These are phyloP conservation scores for Dactylellina cionopaga DNA, from an alignment of 2,329 filamentous ascomycete genomes.

Conservation along the genomic window DNA sequence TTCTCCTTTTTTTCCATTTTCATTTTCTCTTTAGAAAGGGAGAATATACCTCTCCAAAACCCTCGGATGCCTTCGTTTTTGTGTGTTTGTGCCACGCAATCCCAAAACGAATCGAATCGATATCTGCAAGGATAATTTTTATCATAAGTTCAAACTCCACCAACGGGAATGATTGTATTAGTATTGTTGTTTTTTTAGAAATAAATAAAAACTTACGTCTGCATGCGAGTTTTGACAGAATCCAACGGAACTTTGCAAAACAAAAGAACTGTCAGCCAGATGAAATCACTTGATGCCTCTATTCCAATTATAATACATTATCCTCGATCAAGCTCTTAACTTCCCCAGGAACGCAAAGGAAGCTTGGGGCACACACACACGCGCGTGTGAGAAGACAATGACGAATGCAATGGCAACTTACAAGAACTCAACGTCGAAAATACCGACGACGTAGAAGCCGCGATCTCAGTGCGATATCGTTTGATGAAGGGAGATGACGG, in stretches of 20 bases:
- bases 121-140: conserved; percentile 64
- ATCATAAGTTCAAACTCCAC: no score
- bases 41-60: conserved; percentile 78
- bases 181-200: neutral
- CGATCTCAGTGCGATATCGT: conserved; percentile 81
- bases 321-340: neutral
- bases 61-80: conserved; percentile 75
- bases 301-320: no score
- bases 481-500: conserved; percentile 68
- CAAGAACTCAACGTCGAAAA: conserved; percentile 52
- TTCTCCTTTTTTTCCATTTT: no score
- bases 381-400: neutral
- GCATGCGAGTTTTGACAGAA: conserved; percentile 89
- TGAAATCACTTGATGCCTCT: no score
- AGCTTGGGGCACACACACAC: no score
- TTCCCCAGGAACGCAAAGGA: no score
- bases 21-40: neutral
- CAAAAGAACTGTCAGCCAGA: no score
- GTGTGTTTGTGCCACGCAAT: conserved; percentile 81
- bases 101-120: conserved; percentile 76
- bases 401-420: conserved; percentile 7
- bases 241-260: conserved; percentile 85
- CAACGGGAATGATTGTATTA: no score
- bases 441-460: conserved; percentile 64
- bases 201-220: conserved; percentile 66